These are phyloP conservation scores for Globisporangium spinosum DNA, from an alignment of 352 stramenopile species.

Conservation along the genomic window DNA sequence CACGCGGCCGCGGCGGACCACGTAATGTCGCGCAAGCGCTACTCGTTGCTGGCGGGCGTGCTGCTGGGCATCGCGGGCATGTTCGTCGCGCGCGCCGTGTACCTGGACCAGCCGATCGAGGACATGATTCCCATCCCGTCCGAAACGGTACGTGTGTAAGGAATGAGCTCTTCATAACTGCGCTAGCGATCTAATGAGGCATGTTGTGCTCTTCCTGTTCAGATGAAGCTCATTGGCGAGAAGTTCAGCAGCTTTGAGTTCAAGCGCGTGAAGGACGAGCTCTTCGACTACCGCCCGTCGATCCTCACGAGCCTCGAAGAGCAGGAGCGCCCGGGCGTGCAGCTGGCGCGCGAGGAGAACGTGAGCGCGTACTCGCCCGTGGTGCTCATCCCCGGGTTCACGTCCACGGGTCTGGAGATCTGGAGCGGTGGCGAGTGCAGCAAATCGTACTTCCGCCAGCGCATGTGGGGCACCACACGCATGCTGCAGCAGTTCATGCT, in stretches of 20 bases:
- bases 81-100: constrained; percentile 44
- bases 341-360: constrained; percentile 44
- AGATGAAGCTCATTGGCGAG: constrained; percentile 48
- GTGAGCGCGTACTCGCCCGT: constrained; percentile 68
- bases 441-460: constrained; percentile 87
- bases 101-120: constrained; percentile 41
- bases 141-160: constrained; percentile 22
- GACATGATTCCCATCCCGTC: constrained; percentile 37
- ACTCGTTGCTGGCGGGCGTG: constrained; percentile 58
- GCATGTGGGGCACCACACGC: constrained; percentile 89
- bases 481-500: constrained; percentile 90
- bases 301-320: constrained; percentile 23
- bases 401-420: constrained; percentile 92
- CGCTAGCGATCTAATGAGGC: background rate
- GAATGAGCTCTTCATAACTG: background rate
- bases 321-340: constrained; percentile 44
- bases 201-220: background rate
- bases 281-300: constrained; percentile 61
- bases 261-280: constrained; percentile 59
- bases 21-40: constrained; percentile 60
- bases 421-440: constrained; percentile 90
- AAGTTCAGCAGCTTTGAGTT: constrained; percentile 65
- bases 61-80: constrained; percentile 55
- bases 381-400: constrained; percentile 92
- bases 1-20: constrained; percentile 46